Evolutionary conservation across 495 filamentous ascomycete genomes (phyloP).

Genomic region (Daldinia concentrica): DNA sequence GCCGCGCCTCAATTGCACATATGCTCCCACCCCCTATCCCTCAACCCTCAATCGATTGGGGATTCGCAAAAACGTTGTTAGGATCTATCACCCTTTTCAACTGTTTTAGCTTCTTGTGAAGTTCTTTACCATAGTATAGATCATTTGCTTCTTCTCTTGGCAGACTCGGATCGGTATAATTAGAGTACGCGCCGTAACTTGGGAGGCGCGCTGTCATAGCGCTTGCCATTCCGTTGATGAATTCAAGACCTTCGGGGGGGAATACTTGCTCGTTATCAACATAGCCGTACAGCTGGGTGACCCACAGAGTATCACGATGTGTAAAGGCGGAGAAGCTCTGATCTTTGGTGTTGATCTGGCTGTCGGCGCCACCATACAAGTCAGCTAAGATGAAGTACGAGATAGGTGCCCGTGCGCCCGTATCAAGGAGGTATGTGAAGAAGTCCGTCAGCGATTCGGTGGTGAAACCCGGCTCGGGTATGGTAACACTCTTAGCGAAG

Average conservation of each 20-base stretch:
- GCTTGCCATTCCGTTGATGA: conserved; percentile 54
- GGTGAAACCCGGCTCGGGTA: conserved; percentile 38
- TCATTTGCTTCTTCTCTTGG: conserved; percentile 52
- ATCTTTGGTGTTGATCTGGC: conserved; percentile 50
- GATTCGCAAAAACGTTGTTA: conserved; percentile 60
- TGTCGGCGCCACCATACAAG: conserved; percentile 58
- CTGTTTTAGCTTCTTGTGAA: conserved; percentile 49
- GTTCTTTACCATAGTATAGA: conserved; percentile 58
- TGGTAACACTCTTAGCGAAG: conserved; percentile 58
- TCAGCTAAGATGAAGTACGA: conserved; percentile 56
- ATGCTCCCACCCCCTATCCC: background rate
- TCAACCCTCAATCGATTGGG: conserved; percentile 57
- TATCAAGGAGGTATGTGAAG: conserved; percentile 47
- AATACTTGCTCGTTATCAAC: conserved; percentile 44
- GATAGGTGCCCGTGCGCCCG: conserved; percentile 14
- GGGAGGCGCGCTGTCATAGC: conserved; percentile 47
- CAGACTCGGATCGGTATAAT: conserved; percentile 69
- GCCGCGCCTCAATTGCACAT: background rate
- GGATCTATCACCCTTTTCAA: conserved; percentile 62
- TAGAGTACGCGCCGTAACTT: conserved; percentile 61
- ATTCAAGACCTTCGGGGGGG: conserved; percentile 48
- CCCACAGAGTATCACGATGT: conserved; percentile 58
- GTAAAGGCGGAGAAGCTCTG: conserved; percentile 53
- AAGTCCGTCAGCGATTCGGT: conserved; percentile 44
- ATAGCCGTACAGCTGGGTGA: conserved; percentile 59